phyloP scores from a whole-genome alignment of 495 filamentous ascomycete species.

The Pyrenopolyporus hunteri region DNA sequence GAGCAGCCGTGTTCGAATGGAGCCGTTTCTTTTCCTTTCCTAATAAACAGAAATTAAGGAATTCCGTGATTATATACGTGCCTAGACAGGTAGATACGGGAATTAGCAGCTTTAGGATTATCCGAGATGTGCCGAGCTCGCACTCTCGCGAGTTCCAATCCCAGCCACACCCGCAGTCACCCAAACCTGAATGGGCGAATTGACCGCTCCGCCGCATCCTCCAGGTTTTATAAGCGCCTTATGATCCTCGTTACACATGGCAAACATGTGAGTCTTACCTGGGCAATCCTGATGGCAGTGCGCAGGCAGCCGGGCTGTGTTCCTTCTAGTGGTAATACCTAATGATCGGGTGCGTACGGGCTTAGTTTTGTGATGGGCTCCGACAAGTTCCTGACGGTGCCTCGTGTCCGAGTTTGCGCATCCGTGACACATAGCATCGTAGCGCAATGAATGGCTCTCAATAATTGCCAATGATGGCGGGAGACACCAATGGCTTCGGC shows the following conservation, averaged over 20 bases:
- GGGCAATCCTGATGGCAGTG: conserved; percentile 24
- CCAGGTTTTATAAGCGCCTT: conserved; percentile 21
- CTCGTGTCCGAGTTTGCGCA: conserved; percentile 19
- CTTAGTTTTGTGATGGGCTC: conserved; percentile 9
- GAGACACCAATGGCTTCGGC: conserved; percentile 28
- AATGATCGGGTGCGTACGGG: conserved; percentile 25
- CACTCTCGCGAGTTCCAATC: not conserved
- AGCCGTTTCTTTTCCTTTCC: too few relatives aligned
- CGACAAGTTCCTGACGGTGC: conserved; percentile 19
- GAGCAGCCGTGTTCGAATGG: conserved; percentile 12
- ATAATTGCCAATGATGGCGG: conserved; percentile 14
- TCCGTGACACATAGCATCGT: conserved; percentile 13
- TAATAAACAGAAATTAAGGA: too few relatives aligned
- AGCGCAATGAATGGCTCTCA: conserved; percentile 18
- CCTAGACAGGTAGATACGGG: too few relatives aligned
- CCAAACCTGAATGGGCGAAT: conserved; percentile 15
- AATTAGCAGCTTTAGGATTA: conserved; percentile 13
- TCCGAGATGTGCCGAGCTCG: conserved; percentile 23
- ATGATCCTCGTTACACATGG: conserved; percentile 29
- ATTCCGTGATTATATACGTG: too few relatives aligned
- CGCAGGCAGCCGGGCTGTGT: conserved; percentile 18
- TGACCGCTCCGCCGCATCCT: conserved; percentile 29
- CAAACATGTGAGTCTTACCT: conserved; percentile 24
- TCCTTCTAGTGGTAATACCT: conserved; percentile 20
- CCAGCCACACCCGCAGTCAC: conserved; percentile 14